These are phyloP conservation scores for Malbranchea zuffiana DNA, from an alignment of 2,329 filamentous ascomycete species.

Conservation along the genomic window DNA sequence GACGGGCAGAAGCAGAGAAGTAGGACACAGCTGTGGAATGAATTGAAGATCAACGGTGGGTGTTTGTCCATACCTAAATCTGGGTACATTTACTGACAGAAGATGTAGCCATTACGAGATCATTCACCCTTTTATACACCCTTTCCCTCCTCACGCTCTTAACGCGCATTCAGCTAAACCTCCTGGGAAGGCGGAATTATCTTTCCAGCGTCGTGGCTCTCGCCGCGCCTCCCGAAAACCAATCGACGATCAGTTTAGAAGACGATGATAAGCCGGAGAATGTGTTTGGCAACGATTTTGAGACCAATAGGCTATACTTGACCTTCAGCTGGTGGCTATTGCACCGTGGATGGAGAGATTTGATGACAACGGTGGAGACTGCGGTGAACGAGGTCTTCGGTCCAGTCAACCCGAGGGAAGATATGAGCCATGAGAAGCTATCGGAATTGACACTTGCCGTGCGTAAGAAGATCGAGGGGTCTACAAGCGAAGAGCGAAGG, in stretches of 20 bases:
- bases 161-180: conserved; percentile 90
- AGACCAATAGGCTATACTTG: conserved; percentile 87
- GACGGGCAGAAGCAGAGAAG: conserved; percentile 49
- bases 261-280: conserved; percentile 88
- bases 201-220: conserved; percentile 89
- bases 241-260: conserved; percentile 72
- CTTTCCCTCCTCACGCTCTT: conserved; percentile 80
- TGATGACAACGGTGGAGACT: conserved; percentile 70
- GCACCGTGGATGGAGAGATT: conserved; percentile 74
- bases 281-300: conserved; percentile 82
- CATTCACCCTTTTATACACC: conserved; percentile 87
- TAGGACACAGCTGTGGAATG: conserved; percentile 93
- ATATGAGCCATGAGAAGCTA: conserved; percentile 69
- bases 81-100: neutral
- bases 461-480: conserved; percentile 72
- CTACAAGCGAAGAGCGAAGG: conserved; percentile 52
- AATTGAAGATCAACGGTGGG: conserved; percentile 89
- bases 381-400: conserved; percentile 86
- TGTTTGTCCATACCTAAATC: conserved; percentile 16
- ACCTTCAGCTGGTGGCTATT: conserved; percentile 98
- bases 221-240: conserved; percentile 61
- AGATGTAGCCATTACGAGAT: conserved; percentile 65
- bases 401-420: conserved; percentile 75
- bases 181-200: conserved; percentile 89
- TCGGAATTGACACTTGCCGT: conserved; percentile 73